Evolutionary conservation across 345 rosid genomes (phyloP), one percentile per base, ranked within the genome.

Genomic region (Durio zibethinus): DNA sequence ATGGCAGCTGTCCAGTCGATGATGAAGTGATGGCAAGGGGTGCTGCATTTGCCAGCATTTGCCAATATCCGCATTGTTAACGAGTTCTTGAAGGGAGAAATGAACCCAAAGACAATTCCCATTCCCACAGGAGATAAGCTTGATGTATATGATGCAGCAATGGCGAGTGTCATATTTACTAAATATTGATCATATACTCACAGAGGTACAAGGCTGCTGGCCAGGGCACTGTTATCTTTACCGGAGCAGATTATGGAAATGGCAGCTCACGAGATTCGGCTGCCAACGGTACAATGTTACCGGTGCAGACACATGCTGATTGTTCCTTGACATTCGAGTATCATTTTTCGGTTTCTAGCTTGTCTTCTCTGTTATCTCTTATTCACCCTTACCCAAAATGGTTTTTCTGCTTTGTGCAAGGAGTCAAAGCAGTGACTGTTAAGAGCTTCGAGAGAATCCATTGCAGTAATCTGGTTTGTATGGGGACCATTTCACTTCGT

Each of bases 211-310:
- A 86, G 91, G 75, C 35, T 27, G 86, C 81, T 64, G 89, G 88
- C 61, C 87, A 89, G 60, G 93, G 90, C 54, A 90, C 94, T 29
- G 82, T 94, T 57, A 82, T 92, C 59, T 77, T 94, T 59, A 97
- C 97, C 72, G 97, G 97, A 72, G 91, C 90, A 0, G 98, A 94
- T 75, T 92, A 90, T 62, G 97, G 97, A 83, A 92, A 90, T 74
- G 90, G 97, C 75, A 94, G 94, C 85, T 94, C 98, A 84, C 84
- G 92, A 75, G 94, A 92, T 80, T 89, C 94, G 94, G 98, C 94
- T 76, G 97, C 97, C 60, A 94, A 94, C 86, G 98, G 97, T 76
- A 93, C 94, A 21, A 85, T 87, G 92, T 81, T 89, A 73, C 77
- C 90, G 89, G 97, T 91, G 75, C 78, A 86, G 74, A 52, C 43